Evolutionary conservation across 805 yeast species (phyloP), one percentile per base, ranked within the genome.

Genomic region (Lipomyces yamadae): DNA sequence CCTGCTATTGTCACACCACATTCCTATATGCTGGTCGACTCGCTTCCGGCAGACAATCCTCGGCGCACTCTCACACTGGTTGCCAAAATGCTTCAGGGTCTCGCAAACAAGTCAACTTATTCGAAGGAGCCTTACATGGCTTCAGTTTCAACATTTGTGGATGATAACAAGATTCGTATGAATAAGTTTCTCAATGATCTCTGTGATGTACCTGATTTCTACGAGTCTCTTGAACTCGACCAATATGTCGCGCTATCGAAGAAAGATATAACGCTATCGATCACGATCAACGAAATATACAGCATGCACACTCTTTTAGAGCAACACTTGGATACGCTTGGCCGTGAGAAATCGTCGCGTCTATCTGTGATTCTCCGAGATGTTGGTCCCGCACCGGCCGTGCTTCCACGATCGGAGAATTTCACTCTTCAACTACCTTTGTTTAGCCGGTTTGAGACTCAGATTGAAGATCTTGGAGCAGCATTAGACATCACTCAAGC

Each of bases 1-100:
- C 98, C 98, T 11, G 96, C 97, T 0, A 87, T 93, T 72, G 93
- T 93, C 13, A 87, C 92, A 42, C 98, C 98, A 0, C 96, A 91
- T 65, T 82, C 88, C 5, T 82, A 78, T 70, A 75, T 74, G 74
- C 73, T 81, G 30, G 75, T 80, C 10, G 79, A 78, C 57, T 72
- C 66, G 55, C 65, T 69, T 30, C 80, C 79, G 1, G 73, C 84
- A 2, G 79, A 79, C 62, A 75, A 75, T 15, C 81, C 81, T 3
- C 81, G 92, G 68, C 83, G 97, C 70, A 85, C 91, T 0, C 82
- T 91, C 60, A 86, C 93, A 67, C 87, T 90, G 63, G 76, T 93
- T 42, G 97, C 97, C 1, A 91, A 92, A 73, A 88, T 90, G 24
- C 79, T 94, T 29, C 98, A 94, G 78, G 86, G 89, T 71, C 85